phyloP scores from a whole-genome alignment of 2,329 filamentous ascomycete species.

The Domatiomyces catenatus region DNA sequence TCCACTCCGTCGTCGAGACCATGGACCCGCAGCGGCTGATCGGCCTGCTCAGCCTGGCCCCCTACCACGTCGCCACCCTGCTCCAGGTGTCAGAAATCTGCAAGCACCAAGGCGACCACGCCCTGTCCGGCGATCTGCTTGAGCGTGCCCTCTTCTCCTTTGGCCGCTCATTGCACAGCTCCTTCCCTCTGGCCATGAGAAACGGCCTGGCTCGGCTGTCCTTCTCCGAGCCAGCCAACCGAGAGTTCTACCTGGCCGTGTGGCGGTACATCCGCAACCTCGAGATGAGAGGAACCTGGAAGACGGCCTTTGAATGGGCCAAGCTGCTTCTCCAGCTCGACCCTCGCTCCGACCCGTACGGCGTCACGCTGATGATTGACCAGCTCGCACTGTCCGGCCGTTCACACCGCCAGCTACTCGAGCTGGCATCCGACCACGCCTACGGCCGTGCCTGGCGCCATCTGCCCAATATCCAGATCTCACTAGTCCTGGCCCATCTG shows the following conservation, averaged over 20 bases:
- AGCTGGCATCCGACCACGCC: conserved; percentile 42
- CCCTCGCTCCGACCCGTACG: conserved; percentile 62
- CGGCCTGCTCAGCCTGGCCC: conserved; percentile 54
- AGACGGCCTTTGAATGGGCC: conserved; percentile 85
- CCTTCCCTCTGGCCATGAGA: conserved; percentile 61
- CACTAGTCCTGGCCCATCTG: conserved; percentile 58
- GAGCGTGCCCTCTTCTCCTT: conserved; percentile 88
- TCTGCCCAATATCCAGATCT: conserved; percentile 59
- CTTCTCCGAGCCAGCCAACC: conserved; percentile 69
- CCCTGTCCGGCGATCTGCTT: conserved; percentile 70
- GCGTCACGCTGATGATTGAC: conserved; percentile 65
- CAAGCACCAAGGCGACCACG: conserved; percentile 77
- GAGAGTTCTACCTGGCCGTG: conserved; percentile 80
- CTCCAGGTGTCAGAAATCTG: conserved; percentile 86
- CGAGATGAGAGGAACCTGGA: conserved; percentile 78
- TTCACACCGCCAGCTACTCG: conserved; percentile 60
- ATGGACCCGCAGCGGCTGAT: conserved; percentile 78
- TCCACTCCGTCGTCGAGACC: conserved; percentile 62
- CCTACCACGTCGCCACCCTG: conserved; percentile 87
- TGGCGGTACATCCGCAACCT: conserved; percentile 81
- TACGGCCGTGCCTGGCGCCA: conserved; percentile 37
- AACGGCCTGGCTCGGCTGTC: conserved; percentile 67
- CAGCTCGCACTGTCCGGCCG: conserved; percentile 68
- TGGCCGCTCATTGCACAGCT: conserved; percentile 71
- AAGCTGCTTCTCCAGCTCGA: conserved; percentile 68